These are phyloP conservation scores for Alternaria sp. DNA, from an alignment of 2,329 filamentous ascomycete species.

Conservation along the genomic window DNA sequence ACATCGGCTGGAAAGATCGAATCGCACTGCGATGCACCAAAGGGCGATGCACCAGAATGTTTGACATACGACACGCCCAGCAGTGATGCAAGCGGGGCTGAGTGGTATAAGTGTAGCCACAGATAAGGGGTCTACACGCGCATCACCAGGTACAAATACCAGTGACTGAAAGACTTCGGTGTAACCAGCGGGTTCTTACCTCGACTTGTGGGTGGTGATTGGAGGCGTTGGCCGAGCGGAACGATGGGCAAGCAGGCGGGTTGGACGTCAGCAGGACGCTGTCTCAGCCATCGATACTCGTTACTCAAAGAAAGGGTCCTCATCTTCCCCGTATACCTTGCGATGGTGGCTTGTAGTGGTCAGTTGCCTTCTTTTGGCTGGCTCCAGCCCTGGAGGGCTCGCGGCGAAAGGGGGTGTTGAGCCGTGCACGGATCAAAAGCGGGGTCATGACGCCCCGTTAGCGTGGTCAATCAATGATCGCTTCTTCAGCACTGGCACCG, in stretches of 20 bases:
- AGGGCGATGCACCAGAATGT: not conserved
- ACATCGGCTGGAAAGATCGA: not conserved
- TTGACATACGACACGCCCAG: not conserved
- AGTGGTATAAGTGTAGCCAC: not conserved
- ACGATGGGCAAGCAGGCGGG: conserved; percentile 1
- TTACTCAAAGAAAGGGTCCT: not conserved
- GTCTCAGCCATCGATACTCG: not conserved
- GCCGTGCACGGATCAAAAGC: conserved; percentile 3
- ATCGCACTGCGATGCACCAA: not conserved
- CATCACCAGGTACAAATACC: not conserved
- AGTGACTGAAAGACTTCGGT: not conserved
- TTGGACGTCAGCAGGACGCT: not conserved
- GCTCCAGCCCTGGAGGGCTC: not conserved
- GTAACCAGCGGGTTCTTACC: not conserved
- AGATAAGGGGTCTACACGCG: not conserved
- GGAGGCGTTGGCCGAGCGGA: not conserved
- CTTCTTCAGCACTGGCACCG: not conserved
- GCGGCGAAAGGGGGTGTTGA: not conserved
- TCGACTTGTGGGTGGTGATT: not conserved
- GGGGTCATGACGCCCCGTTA: conserved; percentile 5
- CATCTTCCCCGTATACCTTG: not conserved
- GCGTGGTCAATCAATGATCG: not conserved
- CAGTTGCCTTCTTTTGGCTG: conserved; percentile 15
- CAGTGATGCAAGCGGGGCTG: not conserved
- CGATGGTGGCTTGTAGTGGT: conserved; percentile 2